These are phyloP conservation scores for Protomyces macrosporus DNA, from an alignment of 1,139 yeast genomes.

Conservation along the genomic window DNA sequence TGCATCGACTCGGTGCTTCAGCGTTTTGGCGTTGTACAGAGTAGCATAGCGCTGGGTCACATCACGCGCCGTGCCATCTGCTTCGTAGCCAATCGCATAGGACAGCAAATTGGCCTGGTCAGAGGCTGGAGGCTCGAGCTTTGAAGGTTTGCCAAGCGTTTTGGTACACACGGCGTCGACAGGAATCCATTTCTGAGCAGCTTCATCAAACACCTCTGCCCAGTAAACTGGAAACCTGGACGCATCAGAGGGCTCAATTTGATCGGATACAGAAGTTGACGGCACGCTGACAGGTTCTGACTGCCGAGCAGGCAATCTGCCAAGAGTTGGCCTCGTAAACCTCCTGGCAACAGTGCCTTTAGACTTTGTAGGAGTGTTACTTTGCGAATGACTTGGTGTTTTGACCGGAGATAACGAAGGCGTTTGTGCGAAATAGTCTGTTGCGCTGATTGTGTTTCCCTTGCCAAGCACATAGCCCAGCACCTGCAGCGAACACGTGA, in stretches of 20 bases:
- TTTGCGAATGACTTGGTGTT: not conserved
- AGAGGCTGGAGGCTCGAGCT: conserved; percentile 68
- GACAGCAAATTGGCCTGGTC: conserved; percentile 57
- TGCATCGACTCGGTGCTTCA: conserved; percentile 64
- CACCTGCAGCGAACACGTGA: conserved; percentile 80
- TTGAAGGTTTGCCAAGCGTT: conserved; percentile 67
- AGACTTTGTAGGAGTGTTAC: too few relatives aligned
- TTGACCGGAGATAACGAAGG: not conserved
- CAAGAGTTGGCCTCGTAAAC: conserved; percentile 15
- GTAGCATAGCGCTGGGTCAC: conserved; percentile 78
- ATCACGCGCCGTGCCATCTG: conserved; percentile 62
- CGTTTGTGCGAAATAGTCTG: not conserved
- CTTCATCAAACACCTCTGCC: conserved; percentile 90
- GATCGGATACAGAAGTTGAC: not conserved
- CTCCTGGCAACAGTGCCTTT: not conserved
- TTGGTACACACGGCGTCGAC: conserved; percentile 69
- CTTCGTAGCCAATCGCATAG: conserved; percentile 74
- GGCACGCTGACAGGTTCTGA: not conserved
- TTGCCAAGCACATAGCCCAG: conserved; percentile 55
- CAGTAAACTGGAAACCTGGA: conserved; percentile 70
- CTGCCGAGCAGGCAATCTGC: not conserved
- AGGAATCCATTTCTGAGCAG: conserved; percentile 69
- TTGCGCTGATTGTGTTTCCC: not conserved
- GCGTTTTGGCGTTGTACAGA: conserved; percentile 64
- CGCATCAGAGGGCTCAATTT: conserved; percentile 24